Conservation (phyloP, 768 basidiomycete genomes). For the Lepiota subincarnata region DNA sequence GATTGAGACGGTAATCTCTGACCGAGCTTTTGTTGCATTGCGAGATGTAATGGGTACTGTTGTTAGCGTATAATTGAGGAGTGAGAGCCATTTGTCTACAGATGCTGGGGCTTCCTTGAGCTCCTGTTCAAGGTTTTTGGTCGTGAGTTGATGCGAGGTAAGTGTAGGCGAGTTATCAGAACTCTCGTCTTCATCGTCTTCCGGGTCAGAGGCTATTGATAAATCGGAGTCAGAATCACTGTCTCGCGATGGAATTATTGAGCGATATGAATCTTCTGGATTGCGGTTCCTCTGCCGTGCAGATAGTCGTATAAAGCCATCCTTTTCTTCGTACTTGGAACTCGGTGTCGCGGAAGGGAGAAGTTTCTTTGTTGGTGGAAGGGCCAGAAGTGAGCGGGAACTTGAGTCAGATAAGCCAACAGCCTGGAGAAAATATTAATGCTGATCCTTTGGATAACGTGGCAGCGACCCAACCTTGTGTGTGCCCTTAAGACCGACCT, state of each 20-base stretch:
- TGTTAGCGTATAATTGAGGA: conserved; percentile 60
- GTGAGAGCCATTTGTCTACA: conserved; percentile 54
- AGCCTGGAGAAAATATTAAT: conserved; percentile 25
- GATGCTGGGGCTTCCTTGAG: conserved; percentile 50
- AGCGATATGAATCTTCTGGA: conserved; percentile 44
- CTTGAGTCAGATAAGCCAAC: conserved; percentile 55
- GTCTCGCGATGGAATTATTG: conserved; percentile 33
- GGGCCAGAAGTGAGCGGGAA: conserved; percentile 49
- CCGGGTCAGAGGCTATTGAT: conserved; percentile 25
- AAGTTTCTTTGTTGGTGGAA: conserved; percentile 49
- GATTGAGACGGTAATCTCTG: conserved; percentile 68
- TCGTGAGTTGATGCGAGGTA: conserved; percentile 53
- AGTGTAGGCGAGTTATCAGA: conserved; percentile 27
- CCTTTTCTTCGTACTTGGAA: conserved; percentile 55
- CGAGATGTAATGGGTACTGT: conserved; percentile 60
- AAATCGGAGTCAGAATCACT: conserved; percentile 30
- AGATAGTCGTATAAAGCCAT: conserved; percentile 62
- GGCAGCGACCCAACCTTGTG: conserved; percentile 34
- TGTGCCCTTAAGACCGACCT: conserved; percentile 41
- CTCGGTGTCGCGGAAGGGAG: conserved; percentile 24
- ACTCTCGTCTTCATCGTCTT: conserved; percentile 34
- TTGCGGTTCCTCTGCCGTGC: conserved; percentile 29
- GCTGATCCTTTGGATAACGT: conserved; percentile 5
- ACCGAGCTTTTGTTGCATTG: conserved; percentile 62
- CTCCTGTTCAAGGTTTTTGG: conserved; percentile 55